Percentiles rank a stretch among this genome's conserved stretches.
Evolutionary conservation across 768 basidiomycete genomes (phyloP).

Genomic region (Fomitopsis serialis): DNA sequence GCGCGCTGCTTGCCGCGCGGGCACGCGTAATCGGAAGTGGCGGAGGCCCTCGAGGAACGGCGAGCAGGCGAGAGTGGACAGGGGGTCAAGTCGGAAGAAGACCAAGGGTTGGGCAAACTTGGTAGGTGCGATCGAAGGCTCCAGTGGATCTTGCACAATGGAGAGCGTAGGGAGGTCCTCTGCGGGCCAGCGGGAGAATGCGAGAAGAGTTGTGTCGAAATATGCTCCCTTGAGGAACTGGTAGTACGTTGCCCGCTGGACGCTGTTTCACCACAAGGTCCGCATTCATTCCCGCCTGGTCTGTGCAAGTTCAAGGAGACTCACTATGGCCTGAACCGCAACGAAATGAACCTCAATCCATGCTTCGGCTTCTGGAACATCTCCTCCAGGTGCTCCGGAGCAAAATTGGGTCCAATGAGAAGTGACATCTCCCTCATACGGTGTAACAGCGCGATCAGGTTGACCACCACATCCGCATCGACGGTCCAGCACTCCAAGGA

Average conservation of each 20-base stretch:
- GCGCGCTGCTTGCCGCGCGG: conserved; percentile 51
- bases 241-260: conserved; percentile 71
- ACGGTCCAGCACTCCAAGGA: conserved; percentile 59
- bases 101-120: conserved; percentile 84
- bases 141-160: conserved; percentile 62
- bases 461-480: conserved; percentile 72
- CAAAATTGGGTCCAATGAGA: conserved; percentile 70
- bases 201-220: conserved; percentile 67
- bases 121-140: conserved; percentile 30
- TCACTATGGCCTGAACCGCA: conserved; percentile 84
- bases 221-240: conserved; percentile 85
- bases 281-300: no score
- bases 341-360: conserved; percentile 44
- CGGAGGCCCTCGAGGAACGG: conserved; percentile 38
- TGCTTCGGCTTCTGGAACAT: conserved; percentile 48
- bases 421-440: conserved; percentile 46
- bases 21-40: conserved; percentile 66
- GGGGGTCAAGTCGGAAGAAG: conserved; percentile 64
- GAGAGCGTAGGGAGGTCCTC: conserved; percentile 42
- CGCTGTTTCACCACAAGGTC: no score
- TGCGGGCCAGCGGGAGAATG: conserved; percentile 60
- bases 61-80: conserved; percentile 44
- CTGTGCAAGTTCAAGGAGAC: conserved; percentile 20
- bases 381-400: conserved; percentile 78
- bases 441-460: conserved; percentile 56